Conservation (phyloP, 768 basidiomycete species). For the Podaxis sp. region DNA sequence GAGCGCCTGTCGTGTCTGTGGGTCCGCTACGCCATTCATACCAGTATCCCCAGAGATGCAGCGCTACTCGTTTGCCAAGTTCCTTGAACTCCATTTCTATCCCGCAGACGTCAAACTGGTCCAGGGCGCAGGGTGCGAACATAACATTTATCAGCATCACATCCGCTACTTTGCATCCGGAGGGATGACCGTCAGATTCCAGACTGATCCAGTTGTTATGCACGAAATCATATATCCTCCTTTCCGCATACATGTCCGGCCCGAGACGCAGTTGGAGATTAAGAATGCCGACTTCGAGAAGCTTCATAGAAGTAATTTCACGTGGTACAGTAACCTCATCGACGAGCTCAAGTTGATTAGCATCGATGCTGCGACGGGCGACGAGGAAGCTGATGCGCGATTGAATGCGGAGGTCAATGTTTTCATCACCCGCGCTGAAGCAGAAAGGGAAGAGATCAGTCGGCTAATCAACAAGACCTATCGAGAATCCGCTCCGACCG, state of each 20-base stretch:
- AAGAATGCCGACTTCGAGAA: slow-evolving; percentile 90
- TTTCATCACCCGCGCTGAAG: slow-evolving; percentile 71
- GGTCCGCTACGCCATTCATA: slow-evolving; percentile 82
- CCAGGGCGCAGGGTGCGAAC: slow-evolving; percentile 87
- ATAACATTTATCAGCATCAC: slow-evolving; percentile 93
- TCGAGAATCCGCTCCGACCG: slow-evolving; percentile 73
- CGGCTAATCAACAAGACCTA: slow-evolving; percentile 78
- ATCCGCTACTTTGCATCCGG: slow-evolving; percentile 86
- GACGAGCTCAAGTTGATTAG: slow-evolving; percentile 76
- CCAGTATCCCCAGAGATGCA: slow-evolving; percentile 91
- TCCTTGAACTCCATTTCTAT: slow-evolving; percentile 95
- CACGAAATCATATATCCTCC: slow-evolving; percentile 91
- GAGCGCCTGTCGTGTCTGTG: slow-evolving; percentile 82
- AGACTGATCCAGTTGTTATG: slow-evolving; percentile 77
- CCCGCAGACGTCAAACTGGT: slow-evolving; percentile 82
- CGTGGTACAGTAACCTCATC: slow-evolving; percentile 75
- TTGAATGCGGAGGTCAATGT: slow-evolving; percentile 62
- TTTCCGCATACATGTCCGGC: slow-evolving; percentile 79
- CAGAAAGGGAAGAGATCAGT: slow-evolving; percentile 72
- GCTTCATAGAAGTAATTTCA: slow-evolving; percentile 66
- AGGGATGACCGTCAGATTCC: slow-evolving; percentile 86
- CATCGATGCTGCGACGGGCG: slow-evolving; percentile 78
- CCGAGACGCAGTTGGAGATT: slow-evolving; percentile 84
- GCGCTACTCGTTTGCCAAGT: slow-evolving; percentile 92
- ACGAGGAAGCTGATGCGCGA: slow-evolving; percentile 66